phyloP scores from a whole-genome alignment of 2,329 filamentous ascomycete genomes.

The Mycosphaerella arachidis region DNA sequence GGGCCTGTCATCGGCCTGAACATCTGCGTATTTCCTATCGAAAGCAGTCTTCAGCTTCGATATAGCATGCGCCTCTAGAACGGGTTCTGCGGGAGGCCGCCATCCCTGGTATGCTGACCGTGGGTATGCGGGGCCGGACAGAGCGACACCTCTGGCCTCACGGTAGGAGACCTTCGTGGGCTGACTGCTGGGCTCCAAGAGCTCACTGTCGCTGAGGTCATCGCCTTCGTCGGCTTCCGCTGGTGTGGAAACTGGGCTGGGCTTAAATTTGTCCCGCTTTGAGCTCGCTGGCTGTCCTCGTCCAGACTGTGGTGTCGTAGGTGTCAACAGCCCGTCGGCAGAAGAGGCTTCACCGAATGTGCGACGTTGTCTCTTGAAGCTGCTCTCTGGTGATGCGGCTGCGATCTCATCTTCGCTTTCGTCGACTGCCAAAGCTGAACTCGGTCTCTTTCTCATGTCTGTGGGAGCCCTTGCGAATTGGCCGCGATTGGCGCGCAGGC shows the following conservation, averaged over 20 bases:
- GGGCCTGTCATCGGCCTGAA: neutral
- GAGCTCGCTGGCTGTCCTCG: neutral
- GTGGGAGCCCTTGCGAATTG: neutral
- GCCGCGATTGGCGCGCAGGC: no score
- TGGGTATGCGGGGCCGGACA: neutral
- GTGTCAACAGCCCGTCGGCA: neutral
- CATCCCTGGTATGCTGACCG: conserved; percentile 10
- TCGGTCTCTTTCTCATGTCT: neutral
- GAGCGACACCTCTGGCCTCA: neutral
- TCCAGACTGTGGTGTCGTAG: neutral
- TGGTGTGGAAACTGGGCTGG: neutral
- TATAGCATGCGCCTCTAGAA: conserved; percentile 9
- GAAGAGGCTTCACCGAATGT: neutral
- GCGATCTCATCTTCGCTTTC: neutral
- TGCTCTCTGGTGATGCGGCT: neutral
- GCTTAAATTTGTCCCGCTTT: neutral
- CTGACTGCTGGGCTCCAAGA: no score
- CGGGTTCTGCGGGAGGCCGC: neutral
- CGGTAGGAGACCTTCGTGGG: neutral
- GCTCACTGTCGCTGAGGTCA: neutral
- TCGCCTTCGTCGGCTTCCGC: neutral
- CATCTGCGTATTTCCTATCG: neutral
- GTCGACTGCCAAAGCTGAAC: neutral
- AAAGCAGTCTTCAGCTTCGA: conserved; percentile 2
- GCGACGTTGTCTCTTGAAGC: neutral